phyloP scores from a whole-genome alignment of 306 rosid genomes.

The Cucurbita argyrosperma region DNA sequence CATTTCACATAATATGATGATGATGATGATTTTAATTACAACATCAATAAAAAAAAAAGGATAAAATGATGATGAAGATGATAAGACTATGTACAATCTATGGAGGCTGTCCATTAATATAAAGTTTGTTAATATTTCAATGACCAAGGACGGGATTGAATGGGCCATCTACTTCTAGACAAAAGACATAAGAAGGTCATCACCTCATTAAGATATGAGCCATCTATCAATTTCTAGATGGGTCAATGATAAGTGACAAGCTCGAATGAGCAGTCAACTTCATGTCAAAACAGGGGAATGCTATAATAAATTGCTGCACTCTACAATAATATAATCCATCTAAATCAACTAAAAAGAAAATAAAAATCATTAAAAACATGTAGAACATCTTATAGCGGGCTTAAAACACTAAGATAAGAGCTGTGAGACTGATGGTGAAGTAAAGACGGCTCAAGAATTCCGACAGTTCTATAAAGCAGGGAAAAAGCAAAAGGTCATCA shows the following conservation, averaged over 20 bases:
- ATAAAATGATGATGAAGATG: background rate
- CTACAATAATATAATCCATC: background rate
- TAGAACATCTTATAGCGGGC: background rate
- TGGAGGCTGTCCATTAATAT: background rate
- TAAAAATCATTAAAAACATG: background rate
- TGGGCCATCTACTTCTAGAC: background rate
- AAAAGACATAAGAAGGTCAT: background rate
- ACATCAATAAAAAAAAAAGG: background rate
- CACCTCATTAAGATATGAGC: background rate
- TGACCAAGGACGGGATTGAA: background rate
- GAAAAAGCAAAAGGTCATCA: background rate
- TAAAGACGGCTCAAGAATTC: background rate
- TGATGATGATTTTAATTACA: background rate
- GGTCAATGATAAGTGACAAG: background rate
- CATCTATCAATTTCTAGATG: background rate
- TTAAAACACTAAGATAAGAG: background rate
- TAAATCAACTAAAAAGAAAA: background rate
- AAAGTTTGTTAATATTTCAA: background rate
- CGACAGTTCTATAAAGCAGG: background rate
- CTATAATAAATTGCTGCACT: background rate
- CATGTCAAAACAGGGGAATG: background rate
- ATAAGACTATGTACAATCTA: background rate
- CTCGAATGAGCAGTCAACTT: conserved; percentile 1
- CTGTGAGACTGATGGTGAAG: background rate
- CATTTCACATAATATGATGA: background rate